A percentile compares a stretch with the other conserved stretches of the same genome.
Conservation (phyloP, 2,329 filamentous ascomycete genomes). For the Arthrobotrys musiformis region DNA sequence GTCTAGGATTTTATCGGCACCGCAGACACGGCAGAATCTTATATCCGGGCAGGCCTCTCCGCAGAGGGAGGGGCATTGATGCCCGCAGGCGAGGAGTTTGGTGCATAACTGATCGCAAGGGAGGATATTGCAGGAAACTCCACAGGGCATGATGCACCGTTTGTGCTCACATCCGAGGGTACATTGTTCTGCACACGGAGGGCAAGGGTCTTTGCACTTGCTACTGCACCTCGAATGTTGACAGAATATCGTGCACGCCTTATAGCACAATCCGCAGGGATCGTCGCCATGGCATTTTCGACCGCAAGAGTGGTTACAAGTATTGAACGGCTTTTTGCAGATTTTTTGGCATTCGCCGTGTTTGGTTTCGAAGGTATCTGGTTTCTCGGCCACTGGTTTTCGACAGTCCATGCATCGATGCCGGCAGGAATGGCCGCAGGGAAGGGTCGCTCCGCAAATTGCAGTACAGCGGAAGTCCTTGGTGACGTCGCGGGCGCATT, state of each 20-base stretch:
- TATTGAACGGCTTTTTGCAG: slow-evolving; percentile 68
- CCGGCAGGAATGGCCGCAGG: slow-evolving; percentile 72
- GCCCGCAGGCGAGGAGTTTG: slow-evolving; percentile 69
- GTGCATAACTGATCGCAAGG: slow-evolving; percentile 73
- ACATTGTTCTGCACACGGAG: slow-evolving; percentile 71
- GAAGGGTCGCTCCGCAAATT: slow-evolving; percentile 65
- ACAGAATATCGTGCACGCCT: slow-evolving; percentile 69
- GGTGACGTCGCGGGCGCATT: slow-evolving; percentile 67
- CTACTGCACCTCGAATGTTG: slow-evolving; percentile 69
- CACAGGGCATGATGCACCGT: slow-evolving; percentile 67
- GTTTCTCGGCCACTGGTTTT: slow-evolving; percentile 58
- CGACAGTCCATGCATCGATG: slow-evolving; percentile 67
- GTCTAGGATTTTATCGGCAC: slow-evolving; percentile 64
- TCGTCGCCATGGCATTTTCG: slow-evolving; percentile 67
- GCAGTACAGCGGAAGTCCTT: slow-evolving; percentile 66
- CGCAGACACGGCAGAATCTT: slow-evolving; percentile 71
- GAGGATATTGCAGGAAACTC: slow-evolving; percentile 74
- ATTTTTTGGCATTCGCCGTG: slow-evolving; percentile 67
- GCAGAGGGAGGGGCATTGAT: slow-evolving; percentile 74
- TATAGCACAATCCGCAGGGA: slow-evolving; percentile 66
- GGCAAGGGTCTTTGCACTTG: slow-evolving; percentile 71
- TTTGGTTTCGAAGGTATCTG: slow-evolving; percentile 59
- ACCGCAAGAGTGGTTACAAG: slow-evolving; percentile 70
- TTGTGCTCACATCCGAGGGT: slow-evolving; percentile 69
- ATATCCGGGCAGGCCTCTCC: slow-evolving; percentile 71